Evolutionary conservation across 768 basidiomycete genomes (phyloP), one percentile per base, ranked within the genome.

Genomic region (Brasilioporus rufonigricans): DNA sequence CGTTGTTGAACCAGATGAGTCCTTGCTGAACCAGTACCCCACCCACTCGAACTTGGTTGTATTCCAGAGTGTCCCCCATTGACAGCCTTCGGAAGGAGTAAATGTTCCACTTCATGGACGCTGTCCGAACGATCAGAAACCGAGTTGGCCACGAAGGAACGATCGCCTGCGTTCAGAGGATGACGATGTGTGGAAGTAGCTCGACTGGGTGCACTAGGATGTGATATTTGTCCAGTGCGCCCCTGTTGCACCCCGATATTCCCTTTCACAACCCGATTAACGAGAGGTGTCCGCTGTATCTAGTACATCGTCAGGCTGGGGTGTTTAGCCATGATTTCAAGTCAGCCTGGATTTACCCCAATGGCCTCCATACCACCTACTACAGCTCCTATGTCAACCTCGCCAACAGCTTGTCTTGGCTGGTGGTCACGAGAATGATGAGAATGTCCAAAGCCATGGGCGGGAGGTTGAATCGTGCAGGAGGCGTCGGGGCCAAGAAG

Each of bases 201-300:
- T 44, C 61, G 57, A 61, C 68, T 73, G 14, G 56, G 46, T 35
- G 27, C 47, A 38, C 48, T 52, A 21, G 61, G 72, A 65, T 33
- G 68, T 24, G 61, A 59, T 60, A 49, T 33, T 27, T 68, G 52
- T 66, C 71, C 74, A 11, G 65, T 38, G 46, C 63, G 70, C 31
- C 61, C 65, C 57, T 69, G 70, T 38, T 70, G 74, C 19, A 63
- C 59, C 39, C 71, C 73, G 23, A 70, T 73, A 8, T 51, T 59
- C 55, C 56, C 67, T 27, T 61, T 72, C 52, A 64, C 27, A 13
- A 72, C 77, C 48, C 85, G 83, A 64, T 77, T 78, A 12, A 79
- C 73, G 41, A 88, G 73, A 8, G 87, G 87, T 7, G 87, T 89
- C 45, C 87, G 74, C 66, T 89, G 88, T 43, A 87, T 79, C 89